Base-by-base conservation (phyloP, 768 basidiomycete genomes). In the Serendipita sp. region DNA sequence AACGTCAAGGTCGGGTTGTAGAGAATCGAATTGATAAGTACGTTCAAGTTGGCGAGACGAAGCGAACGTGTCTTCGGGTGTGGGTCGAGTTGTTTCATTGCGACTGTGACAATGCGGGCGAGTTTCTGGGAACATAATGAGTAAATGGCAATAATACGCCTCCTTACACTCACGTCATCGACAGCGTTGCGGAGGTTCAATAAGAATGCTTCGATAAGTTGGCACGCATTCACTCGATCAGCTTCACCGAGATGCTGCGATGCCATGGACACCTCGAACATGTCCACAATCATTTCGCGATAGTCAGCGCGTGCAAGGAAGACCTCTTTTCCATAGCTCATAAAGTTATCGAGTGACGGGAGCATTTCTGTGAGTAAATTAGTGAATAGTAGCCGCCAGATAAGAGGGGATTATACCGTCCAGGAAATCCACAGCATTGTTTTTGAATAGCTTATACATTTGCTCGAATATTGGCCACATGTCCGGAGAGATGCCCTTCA, bases 381-480 rank as follows among this genome's bases (percentile, higher is more conserved):
- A 58, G 41, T 31, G 63, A 60, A 84, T 66, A 42, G 14, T 43
- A n/a, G 43, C n/a, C 17, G 16, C 1, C 3, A 4, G 34, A 17
- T 7, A 31, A 38, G 3, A 28, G 60, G 3, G 11, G 22, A 62
- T 7, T 17, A 0, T 60, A 86, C 90, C 90, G 67, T 92, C 88
- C 61, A 94, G 77, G 77, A 90, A 94, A 73, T 92, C 90, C 42
- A 86, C 74, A 16, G 88, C 90, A 33, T 89, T 86, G 16, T 79
- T 76, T 72, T 90, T 90, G 82, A 94, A 90, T 20, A 88, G 74
- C 56, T 78, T 78, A 73, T 90, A 91, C 0, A 87, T 92, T 66
- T 83, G 72, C 73, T 92, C 89, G 65, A 90, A 89, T 38, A 94
- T 78, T 9, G 82, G 84, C 92, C 91, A 94, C 85, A 94, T 85